Percentiles rank a stretch among this genome's conserved stretches.
phyloP scores from a whole-genome alignment of 1,139 yeast genomes.

The Schizosaccharomyces versatilis region DNA sequence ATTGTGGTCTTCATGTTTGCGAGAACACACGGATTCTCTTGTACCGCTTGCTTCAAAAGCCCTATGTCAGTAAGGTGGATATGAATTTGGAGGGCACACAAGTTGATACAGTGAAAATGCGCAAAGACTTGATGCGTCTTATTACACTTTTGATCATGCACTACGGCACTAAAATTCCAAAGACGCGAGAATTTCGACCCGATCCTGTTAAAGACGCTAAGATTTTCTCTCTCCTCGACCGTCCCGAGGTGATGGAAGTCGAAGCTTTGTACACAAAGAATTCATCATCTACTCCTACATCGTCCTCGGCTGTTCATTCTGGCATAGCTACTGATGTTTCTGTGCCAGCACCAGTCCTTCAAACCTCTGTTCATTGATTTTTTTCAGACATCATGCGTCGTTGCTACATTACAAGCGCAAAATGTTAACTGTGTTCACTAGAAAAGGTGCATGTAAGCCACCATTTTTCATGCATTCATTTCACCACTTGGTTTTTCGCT shows the following conservation, averaged over 20 bases:
- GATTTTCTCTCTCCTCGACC: not conserved
- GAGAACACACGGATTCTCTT: constrained; percentile 1
- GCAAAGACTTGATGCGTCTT: not conserved
- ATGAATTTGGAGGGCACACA: not conserved
- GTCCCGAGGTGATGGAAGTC: not conserved
- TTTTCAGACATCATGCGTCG: not conserved
- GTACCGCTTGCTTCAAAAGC: not conserved
- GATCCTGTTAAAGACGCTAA: not conserved
- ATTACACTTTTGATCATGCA: not conserved
- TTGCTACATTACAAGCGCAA: not conserved
- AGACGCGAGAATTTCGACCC: not conserved
- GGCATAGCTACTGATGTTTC: not conserved
- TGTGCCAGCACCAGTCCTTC: not conserved
- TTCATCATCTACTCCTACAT: not conserved
- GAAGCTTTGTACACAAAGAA: not conserved
- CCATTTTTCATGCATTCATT: no score
- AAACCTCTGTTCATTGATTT: not conserved
- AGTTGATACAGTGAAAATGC: not conserved
- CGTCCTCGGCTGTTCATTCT: not conserved
- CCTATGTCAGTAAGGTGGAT: not conserved
- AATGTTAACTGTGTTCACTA: no score
- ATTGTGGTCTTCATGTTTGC: constrained; percentile 4
- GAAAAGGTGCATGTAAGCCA: no score
- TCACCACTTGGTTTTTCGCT: no score
- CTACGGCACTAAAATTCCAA: not conserved